Evolutionary conservation across 257 asterid genomes (phyloP).

Genomic region (Sherardia arvensis): DNA sequence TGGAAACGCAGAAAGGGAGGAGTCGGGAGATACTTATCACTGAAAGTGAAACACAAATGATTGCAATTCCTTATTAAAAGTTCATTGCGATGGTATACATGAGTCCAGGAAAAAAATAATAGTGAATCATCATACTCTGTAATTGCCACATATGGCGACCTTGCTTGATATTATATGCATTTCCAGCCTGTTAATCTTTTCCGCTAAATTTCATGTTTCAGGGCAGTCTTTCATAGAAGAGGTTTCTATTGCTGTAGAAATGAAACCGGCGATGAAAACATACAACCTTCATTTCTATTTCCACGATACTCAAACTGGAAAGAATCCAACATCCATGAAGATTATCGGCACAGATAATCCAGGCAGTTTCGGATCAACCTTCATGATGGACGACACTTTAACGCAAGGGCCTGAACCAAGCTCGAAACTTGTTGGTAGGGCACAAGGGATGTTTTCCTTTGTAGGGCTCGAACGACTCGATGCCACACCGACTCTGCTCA

Average conservation of each 20-base stretch:
- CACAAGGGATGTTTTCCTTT: conserved; percentile 41
- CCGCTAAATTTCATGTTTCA: conserved; percentile 2
- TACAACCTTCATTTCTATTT: conserved; percentile 49
- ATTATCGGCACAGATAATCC: conserved; percentile 20
- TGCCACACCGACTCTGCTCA: conserved; percentile 14
- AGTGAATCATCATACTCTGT: no score
- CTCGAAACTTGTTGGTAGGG: conserved; percentile 44
- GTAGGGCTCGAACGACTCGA: conserved; percentile 20
- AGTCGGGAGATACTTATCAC: neutral
- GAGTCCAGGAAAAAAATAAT: neutral
- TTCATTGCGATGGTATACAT: neutral
- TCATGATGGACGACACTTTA: conserved; percentile 41
- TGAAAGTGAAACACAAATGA: neutral
- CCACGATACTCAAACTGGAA: conserved; percentile 43
- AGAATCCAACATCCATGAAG: conserved; percentile 26
- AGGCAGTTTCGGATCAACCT: conserved; percentile 27
- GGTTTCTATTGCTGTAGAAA: conserved; percentile 1
- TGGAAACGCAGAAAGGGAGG: neutral
- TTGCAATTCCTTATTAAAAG: neutral
- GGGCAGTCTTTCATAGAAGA: conserved; percentile 25
- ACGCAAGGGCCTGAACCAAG: conserved; percentile 29
- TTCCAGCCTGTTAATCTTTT: conserved; percentile 5
- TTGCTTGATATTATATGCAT: neutral
- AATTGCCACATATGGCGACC: neutral
- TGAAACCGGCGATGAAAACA: conserved; percentile 13